phyloP scores from a whole-genome alignment of 2,329 filamentous ascomycete genomes.

The Colletotrichum sp. region DNA sequence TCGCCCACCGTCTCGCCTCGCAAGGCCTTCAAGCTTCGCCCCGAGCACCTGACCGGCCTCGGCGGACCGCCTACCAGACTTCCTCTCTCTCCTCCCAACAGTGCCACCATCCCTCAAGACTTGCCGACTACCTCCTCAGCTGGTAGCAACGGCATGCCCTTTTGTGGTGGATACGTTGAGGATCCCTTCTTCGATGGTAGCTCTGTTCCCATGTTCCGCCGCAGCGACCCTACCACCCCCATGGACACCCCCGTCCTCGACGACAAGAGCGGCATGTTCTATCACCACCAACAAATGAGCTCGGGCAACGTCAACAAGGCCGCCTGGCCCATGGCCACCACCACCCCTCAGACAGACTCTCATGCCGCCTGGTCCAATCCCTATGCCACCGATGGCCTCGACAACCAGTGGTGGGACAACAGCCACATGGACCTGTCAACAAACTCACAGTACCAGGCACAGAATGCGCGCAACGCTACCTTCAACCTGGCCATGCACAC shows the following conservation, averaged over 20 bases:
- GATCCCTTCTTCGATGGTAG: slow-evolving; percentile 41
- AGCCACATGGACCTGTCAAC: slow-evolving; percentile 32
- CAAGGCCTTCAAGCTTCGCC: slow-evolving; percentile 36
- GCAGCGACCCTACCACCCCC: slow-evolving; percentile 39
- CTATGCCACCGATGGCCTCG: slow-evolving; percentile 14
- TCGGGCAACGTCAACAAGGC: slow-evolving; percentile 25
- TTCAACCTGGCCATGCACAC: slow-evolving; percentile 46
- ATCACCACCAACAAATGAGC: slow-evolving; percentile 23
- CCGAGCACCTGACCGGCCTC: slow-evolving; percentile 23
- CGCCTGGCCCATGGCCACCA: slow-evolving; percentile 26
- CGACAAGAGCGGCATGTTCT: slow-evolving; percentile 34
- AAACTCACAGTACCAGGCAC: slow-evolving; percentile 33
- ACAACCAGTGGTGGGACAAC: slow-evolving; percentile 35
- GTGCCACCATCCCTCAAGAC: slow-evolving; percentile 29
- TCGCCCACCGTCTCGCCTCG: slow-evolving; percentile 29
- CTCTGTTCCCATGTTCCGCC: slow-evolving; percentile 32
- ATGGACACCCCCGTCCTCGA: slow-evolving; percentile 41
- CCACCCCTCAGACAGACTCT: slow-evolving; percentile 14
- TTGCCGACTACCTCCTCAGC: slow-evolving; percentile 6
- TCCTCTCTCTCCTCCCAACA: slow-evolving; percentile 25
- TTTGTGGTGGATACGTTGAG: slow-evolving; percentile 41
- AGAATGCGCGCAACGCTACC: slow-evolving; percentile 36
- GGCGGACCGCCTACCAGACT: slow-evolving; percentile 23
- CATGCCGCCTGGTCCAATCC: slow-evolving; percentile 21
- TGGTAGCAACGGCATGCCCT: slow-evolving; percentile 24